These are phyloP conservation scores for Dalbergia oliveri DNA, from an alignment of 306 rosid species.

Conservation along the genomic window DNA sequence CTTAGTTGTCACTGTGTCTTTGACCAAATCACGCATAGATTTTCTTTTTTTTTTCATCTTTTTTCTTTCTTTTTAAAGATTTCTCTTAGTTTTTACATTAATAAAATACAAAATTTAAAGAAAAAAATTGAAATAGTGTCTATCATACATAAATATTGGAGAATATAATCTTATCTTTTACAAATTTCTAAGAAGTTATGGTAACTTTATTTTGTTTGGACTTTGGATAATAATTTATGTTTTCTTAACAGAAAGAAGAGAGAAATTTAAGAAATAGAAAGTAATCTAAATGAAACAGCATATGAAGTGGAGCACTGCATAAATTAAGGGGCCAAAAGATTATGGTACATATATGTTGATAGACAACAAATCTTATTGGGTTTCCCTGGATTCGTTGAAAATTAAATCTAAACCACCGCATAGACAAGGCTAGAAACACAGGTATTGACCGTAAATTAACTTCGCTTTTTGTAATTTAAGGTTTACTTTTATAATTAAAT, in stretches of 20 bases:
- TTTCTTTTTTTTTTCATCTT: not conserved
- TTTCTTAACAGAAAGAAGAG: not conserved
- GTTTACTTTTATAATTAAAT: not conserved
- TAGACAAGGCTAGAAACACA: not conserved
- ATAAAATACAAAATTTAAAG: not conserved
- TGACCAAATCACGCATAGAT: slow-evolving; percentile 29
- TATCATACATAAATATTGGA: not conserved
- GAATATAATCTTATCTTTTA: not conserved
- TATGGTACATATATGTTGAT: not conserved
- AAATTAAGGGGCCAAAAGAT: not conserved
- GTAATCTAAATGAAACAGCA: not conserved
- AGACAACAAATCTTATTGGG: not conserved
- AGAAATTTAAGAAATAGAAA: not conserved
- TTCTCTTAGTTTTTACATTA: not conserved
- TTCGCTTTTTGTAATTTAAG: not conserved
- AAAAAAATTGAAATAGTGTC: not conserved
- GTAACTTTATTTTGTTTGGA: not conserved
- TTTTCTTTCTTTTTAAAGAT: not conserved
- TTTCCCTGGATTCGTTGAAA: not conserved
- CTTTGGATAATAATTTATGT: not conserved
- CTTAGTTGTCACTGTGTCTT: slow-evolving; percentile 40
- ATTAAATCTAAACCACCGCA: not conserved
- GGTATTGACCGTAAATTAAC: not conserved
- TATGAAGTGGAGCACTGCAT: not conserved
- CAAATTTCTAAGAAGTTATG: not conserved